Evolutionary conservation across 1,139 yeast species (phyloP), one percentile per base, ranked within the genome.

Genomic region (Candida buenavistaensis): DNA sequence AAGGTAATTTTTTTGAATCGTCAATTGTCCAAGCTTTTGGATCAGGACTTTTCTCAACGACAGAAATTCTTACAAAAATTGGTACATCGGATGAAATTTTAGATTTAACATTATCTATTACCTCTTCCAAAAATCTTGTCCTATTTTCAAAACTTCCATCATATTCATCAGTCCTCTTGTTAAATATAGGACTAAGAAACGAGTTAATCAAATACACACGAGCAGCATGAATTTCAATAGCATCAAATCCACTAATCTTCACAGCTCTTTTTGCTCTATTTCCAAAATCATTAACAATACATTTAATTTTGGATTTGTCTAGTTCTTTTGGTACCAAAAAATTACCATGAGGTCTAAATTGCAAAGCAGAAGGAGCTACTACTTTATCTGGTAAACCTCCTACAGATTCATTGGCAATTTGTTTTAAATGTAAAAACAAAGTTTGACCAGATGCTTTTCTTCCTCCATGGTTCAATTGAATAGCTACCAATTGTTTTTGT

Each of bases 71-170:
- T 13, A 72, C 54, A 40, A 69, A 69, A 3, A 75, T 36, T 4
- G 80, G 78, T 8, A 53, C 52, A 14, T 36, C 31, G 4, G 55
- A 61, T 3, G 64, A 60, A 22, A 68, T 56, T 24, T 53, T 58
- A 2, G 52, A 40, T 36, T 61, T 59, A 9, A 71, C 51, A 10
- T 69, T 75, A 42, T 78, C 85, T 30, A 82, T 60, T 15, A 81
- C 66, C 50, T 81, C 83, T 28, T 78, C 56, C 11, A 71, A 48
- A 46, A 82, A 71, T 40, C 83, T 64, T 17, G 79, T 70, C 45
- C 87, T 69, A 62, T 82, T 82, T 53, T 80, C 88, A 43, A 81
- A 68, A 40, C 71, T 59, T 0, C 81, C 81, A 33, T 81, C 81
- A 43, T 75, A 76, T 41, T 71, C 55, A 45, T 75, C 81, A 6